These are phyloP conservation scores for Fusarium haematococcum DNA, from an alignment of 2,329 filamentous ascomycete species.

Conservation along the genomic window DNA sequence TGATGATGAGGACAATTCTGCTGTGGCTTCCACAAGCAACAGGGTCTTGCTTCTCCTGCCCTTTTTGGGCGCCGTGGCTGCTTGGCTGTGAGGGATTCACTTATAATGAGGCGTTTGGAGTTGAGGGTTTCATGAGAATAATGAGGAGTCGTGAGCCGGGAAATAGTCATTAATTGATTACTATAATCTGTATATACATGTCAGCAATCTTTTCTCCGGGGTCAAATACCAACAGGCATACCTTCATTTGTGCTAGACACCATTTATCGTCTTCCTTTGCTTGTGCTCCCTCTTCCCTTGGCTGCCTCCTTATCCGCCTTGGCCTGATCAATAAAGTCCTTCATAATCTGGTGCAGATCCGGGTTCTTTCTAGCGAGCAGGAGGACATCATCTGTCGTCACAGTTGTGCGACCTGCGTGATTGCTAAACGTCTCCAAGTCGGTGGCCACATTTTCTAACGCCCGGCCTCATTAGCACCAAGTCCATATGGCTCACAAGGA, in stretches of 20 bases:
- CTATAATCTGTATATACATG: neutral
- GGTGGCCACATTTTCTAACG: conserved; percentile 65
- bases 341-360: conserved; percentile 81
- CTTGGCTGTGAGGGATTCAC: conserved; percentile 13
- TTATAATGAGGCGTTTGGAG: neutral
- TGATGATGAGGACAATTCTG: conserved; percentile 9
- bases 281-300: conserved; percentile 46
- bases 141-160: neutral
- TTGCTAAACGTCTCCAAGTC: conserved; percentile 70
- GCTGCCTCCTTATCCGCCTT: conserved; percentile 56
- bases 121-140: neutral
- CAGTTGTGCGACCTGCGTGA: conserved; percentile 83
- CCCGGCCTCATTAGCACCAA: neutral
- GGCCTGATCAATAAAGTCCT: conserved; percentile 72
- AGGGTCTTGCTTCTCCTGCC: conserved; percentile 11
- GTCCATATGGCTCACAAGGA: neutral
- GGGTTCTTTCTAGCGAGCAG: conserved; percentile 89
- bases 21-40: neutral
- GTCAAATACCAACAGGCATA: neutral
- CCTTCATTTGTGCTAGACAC: conserved; percentile 17
- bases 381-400: conserved; percentile 89
- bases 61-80: conserved; percentile 5
- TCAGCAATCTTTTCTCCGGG: neutral
- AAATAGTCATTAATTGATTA: neutral
- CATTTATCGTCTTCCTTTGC: conserved; percentile 46